Base-by-base conservation (phyloP, 176 grass and related monocot species). In the Microstegium vimineum region DNA sequence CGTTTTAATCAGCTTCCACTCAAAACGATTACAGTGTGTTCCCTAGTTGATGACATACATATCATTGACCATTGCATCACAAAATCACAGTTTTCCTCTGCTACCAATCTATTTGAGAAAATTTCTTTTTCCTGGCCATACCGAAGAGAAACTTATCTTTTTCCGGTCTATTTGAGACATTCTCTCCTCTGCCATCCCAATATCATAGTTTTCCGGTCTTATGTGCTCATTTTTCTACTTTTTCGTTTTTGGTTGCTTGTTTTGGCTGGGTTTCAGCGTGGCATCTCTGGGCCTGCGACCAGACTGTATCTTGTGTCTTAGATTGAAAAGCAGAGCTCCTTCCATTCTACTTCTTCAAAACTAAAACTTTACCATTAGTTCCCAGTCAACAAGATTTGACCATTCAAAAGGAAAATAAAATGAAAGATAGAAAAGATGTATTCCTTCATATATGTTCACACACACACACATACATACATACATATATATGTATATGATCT, bases 1-100 rank as follows among this genome's bases (percentile, higher is more conserved):
- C 66, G 43, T 56, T 65, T 36, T 73, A 79, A 52, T 79, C 77
- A 89, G 62, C 62, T 67, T 67, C 62, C 77, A 79, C 62, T 67
- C 22, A 35, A 51, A 80, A 52, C 25, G 30, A 25, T 33, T 66
- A 11, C 18, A 25, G 9, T 70, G 14, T 67, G 64, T 52, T 23
- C 22, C 45, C 65, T 30, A 2, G 68, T 83, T 32, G 64, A 70
- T 71, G 80, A 25, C 23, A 62, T 12, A 52, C 40, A 18, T 65
- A 62, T 33, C 23, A 38, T 33, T 22, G 37, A 60, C 25, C 78
- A 63, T 52, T n/a, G 65, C 32, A 66, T 56, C 16, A 40, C 32
- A 51, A 74, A 57, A 17, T 57, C 30, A 77, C 16, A 5, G 7
- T 59, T 54, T 11, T 64, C 35, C 43, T 46, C 43, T 46, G 15